Evolutionary conservation across 2,329 filamentous ascomycete species (phyloP).

Genomic region (Sporothrix dimorphospora): DNA sequence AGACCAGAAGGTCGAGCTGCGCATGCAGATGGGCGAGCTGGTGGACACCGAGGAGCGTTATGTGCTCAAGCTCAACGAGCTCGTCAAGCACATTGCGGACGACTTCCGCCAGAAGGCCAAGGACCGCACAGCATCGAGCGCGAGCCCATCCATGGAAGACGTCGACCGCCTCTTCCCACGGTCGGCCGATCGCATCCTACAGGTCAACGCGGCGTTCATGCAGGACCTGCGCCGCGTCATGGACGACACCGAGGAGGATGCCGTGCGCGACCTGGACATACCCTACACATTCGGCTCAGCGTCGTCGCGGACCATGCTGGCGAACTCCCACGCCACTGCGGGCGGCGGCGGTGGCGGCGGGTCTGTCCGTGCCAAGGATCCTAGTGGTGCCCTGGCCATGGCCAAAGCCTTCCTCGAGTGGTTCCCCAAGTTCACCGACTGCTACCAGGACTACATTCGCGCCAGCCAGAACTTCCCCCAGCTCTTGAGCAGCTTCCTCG

Average conservation of each 20-base stretch:
- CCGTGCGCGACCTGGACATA: conserved; percentile 72
- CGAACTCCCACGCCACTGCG: neutral
- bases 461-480: conserved; percentile 86
- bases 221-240: conserved; percentile 74
- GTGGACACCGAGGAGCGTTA: conserved; percentile 95
- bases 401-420: conserved; percentile 83
- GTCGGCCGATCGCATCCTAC: conserved; percentile 77
- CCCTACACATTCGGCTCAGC: conserved; percentile 45
- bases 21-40: conserved; percentile 86
- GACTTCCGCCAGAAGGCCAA: conserved; percentile 76
- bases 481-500: conserved; percentile 76
- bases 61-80: conserved; percentile 80
- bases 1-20: conserved; percentile 80
- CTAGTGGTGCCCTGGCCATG: conserved; percentile 76
- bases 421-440: conserved; percentile 90
- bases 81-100: conserved; percentile 78
- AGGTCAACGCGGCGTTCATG: conserved; percentile 80
- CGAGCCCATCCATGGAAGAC: conserved; percentile 72
- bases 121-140: conserved; percentile 60
- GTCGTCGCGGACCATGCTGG: conserved; percentile 29
- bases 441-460: conserved; percentile 91
- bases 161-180: conserved; percentile 78
- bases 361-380: conserved; percentile 62
- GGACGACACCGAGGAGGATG: conserved; percentile 81
- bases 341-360: conserved; percentile 43